A percentile compares a stretch with the other conserved stretches of the same genome.
Conservation (phyloP, 1,284 basidiomycete genomes). For the Trichosporon faecale region DNA sequence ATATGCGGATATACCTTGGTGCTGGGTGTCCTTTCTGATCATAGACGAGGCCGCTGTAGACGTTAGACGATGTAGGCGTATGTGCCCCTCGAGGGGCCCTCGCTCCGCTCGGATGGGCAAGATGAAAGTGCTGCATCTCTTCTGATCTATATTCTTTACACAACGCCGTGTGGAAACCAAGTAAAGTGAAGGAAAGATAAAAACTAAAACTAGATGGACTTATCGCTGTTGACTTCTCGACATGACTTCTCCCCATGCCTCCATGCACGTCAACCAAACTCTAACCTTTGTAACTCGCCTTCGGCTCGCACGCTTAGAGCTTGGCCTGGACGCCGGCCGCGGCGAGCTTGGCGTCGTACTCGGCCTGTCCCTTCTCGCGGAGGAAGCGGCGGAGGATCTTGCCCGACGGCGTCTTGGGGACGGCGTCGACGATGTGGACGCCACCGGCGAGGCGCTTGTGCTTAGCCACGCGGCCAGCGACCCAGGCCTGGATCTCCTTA, state of each 20-base stretch:
- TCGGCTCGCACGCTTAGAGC: neutral
- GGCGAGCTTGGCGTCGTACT: constrained; percentile 13
- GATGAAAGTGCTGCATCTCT: too few relatives aligned
- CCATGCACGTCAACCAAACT: too few relatives aligned
- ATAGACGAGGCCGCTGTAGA: too few relatives aligned
- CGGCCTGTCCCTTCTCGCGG: constrained; percentile 26
- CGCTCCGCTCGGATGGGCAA: too few relatives aligned
- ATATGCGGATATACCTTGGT: constrained; percentile 50
- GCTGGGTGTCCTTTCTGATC: constrained; percentile 47
- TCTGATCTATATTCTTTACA: neutral
- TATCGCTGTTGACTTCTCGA: too few relatives aligned
- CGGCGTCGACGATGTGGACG: constrained; percentile 51
- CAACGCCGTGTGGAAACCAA: neutral
- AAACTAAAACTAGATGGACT: neutral
- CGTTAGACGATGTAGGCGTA: too few relatives aligned
- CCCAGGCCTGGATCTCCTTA: constrained; percentile 61
- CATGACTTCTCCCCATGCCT: too few relatives aligned
- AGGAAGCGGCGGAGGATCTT: constrained; percentile 46
- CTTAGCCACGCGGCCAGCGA: constrained; percentile 57
- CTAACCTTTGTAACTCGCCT: too few relatives aligned
- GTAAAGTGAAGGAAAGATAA: too few relatives aligned
- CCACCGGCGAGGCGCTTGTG: constrained; percentile 56
- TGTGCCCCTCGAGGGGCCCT: too few relatives aligned
- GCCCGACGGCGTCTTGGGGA: constrained; percentile 53
- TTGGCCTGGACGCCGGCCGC: neutral